Conservation (phyloP, 2,329 filamentous ascomycete species). For the Helotiales sp. region DNA sequence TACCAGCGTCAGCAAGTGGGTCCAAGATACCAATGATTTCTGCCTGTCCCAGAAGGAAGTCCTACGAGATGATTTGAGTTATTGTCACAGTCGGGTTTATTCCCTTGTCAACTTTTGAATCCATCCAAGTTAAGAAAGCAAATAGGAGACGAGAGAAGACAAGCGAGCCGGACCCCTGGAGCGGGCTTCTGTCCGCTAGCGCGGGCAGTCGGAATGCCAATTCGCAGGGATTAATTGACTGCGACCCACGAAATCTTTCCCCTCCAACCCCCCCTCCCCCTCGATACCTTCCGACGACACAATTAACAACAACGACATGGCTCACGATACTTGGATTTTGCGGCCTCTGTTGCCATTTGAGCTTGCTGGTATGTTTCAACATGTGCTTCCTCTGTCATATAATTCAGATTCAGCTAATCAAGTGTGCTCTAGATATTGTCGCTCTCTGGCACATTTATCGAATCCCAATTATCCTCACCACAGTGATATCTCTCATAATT, state of each 20-base stretch:
- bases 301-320: constrained; percentile 21
- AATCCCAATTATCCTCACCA: constrained; percentile 49
- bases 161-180: not conserved
- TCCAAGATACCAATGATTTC: too few species aligned
- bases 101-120: too few species aligned
- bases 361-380: constrained; percentile 25
- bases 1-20: not conserved
- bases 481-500: constrained; percentile 46
- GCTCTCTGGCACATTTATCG: constrained; percentile 53
- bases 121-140: too few species aligned
- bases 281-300: not conserved
- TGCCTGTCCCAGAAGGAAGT: too few species aligned
- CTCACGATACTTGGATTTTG: constrained; percentile 28
- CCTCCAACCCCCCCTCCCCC: constrained; percentile 20
- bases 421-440: constrained; percentile 33
- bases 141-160: not conserved
- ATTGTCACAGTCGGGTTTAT: too few species aligned
- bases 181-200: constrained; percentile 2
- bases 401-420: constrained; percentile 11
- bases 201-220: not conserved
- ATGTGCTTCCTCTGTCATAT: not conserved
- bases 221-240: not conserved
- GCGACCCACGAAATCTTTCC: constrained; percentile 20
- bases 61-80: too few species aligned
- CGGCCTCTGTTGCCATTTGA: constrained; percentile 28